These are phyloP conservation scores for Adansonia grandidieri DNA, from an alignment of 441 rosid genomes.

Conservation along the genomic window DNA sequence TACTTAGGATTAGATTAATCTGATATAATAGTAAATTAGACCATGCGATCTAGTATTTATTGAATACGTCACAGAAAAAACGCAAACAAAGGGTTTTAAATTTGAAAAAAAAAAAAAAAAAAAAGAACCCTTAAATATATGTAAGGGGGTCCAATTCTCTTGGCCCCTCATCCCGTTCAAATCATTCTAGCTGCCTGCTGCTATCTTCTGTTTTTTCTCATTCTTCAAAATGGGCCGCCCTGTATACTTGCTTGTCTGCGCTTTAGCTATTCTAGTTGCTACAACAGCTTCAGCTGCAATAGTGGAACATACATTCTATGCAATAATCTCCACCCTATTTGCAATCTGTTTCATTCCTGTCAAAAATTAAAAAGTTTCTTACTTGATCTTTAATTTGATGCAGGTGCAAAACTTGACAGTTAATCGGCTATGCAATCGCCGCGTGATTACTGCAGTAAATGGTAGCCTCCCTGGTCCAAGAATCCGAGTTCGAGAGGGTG, in stretches of 20 bases:
- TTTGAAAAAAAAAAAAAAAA: background rate
- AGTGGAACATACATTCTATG: conserved; percentile 13
- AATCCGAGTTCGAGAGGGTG: conserved; percentile 64
- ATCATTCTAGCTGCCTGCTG: too few species aligned
- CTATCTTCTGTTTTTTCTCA: background rate
- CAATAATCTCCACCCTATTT: background rate
- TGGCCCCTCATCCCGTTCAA: background rate
- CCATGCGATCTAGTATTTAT: background rate
- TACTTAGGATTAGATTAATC: background rate
- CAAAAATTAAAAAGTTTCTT: background rate
- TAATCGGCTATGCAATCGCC: conserved; percentile 58
- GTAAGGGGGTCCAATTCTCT: background rate
- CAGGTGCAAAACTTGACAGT: conserved; percentile 75
- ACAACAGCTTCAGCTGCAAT: background rate
- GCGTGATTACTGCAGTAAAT: conserved; percentile 73
- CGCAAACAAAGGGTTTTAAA: background rate
- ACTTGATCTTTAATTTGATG: background rate
- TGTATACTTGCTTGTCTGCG: background rate
- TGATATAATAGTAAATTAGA: too few species aligned
- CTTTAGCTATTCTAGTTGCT: background rate
- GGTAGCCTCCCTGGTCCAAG: conserved; percentile 85
- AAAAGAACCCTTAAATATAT: background rate
- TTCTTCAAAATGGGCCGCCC: background rate
- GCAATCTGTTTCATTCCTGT: background rate
- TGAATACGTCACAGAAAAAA: background rate